A percentile compares a stretch with the other conserved stretches of the same genome.
phyloP scores from a whole-genome alignment of 768 basidiomycete species.

The Trichaptum fuscoviolaceum region DNA sequence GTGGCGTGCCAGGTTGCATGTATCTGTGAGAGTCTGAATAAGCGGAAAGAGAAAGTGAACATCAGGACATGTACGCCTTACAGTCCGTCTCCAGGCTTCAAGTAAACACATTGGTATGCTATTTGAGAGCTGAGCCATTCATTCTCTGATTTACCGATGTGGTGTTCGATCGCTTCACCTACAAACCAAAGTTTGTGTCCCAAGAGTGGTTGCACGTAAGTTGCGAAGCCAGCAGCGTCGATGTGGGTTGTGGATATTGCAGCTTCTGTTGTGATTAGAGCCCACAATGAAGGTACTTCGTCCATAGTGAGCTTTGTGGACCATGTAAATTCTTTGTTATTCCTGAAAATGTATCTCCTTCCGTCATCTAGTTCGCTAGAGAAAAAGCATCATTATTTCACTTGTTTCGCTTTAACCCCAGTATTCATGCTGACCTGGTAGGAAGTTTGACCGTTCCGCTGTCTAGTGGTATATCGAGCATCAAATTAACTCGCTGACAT shows the following conservation, averaged over 20 bases:
- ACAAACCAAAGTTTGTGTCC: conserved; percentile 3
- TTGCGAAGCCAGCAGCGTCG: too few species aligned
- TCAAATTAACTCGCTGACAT: neutral
- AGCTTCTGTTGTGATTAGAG: neutral
- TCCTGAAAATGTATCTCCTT: neutral
- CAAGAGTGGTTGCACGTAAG: neutral
- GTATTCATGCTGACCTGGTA: neutral
- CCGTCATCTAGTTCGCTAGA: conserved; percentile 1
- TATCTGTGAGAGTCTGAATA: neutral
- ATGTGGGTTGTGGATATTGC: neutral
- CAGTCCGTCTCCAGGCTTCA: conserved; percentile 1
- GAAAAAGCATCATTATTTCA: too few species aligned
- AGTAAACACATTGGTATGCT: neutral
- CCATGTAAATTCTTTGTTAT: neutral
- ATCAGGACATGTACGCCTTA: neutral
- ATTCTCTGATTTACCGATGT: neutral
- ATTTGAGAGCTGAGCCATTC: neutral
- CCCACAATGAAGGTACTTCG: neutral
- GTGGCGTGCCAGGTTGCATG: conserved; percentile 1
- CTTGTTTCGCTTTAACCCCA: neutral
- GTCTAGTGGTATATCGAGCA: neutral
- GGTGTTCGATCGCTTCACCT: neutral
- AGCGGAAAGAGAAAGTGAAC: neutral
- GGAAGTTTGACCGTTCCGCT: neutral
- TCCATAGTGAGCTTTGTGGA: neutral